These are phyloP conservation scores for Hymenochaete sp. DNA, from an alignment of 1,284 basidiomycete genomes.

Conservation along the genomic window DNA sequence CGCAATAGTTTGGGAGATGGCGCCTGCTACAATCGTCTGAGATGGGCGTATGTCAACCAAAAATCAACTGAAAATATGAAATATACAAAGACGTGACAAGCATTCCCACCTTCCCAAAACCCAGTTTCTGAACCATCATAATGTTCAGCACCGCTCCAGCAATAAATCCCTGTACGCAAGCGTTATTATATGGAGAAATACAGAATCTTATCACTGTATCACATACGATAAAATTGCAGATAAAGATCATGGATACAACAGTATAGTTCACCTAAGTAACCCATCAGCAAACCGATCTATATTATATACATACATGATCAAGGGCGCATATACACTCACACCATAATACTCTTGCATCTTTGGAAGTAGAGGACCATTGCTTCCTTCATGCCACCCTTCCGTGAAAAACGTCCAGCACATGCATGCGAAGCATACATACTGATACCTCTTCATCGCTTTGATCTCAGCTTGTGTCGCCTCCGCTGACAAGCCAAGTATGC, in stretches of 20 bases:
- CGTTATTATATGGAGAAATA: neutral
- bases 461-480: too few species aligned
- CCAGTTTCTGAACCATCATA: conserved; percentile 43
- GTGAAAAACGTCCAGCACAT: conserved; percentile 26
- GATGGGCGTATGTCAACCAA: neutral
- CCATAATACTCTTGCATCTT: conserved; percentile 45
- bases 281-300: neutral
- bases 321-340: conserved; percentile 27
- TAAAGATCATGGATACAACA: conserved; percentile 41
- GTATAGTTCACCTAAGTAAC: conserved; percentile 37
- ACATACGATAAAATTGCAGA: conserved; percentile 42
- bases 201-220: neutral
- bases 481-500: too few species aligned
- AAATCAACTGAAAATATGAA: conserved; percentile 25
- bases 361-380: conserved; percentile 53
- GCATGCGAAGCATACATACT: neutral
- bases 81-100: neutral
- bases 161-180: conserved; percentile 40
- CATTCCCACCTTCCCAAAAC: conserved; percentile 46
- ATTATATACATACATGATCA: neutral
- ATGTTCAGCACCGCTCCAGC: conserved; percentile 45
- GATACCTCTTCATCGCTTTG: too few species aligned
- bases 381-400: conserved; percentile 55
- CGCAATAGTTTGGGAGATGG: conserved; percentile 31
- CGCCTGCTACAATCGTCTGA: conserved; percentile 23